Percentiles rank a stretch among this genome's conserved stretches.
Evolutionary conservation across 805 yeast species (phyloP).

Genomic region (Zygotorulaspora chibaensis): DNA sequence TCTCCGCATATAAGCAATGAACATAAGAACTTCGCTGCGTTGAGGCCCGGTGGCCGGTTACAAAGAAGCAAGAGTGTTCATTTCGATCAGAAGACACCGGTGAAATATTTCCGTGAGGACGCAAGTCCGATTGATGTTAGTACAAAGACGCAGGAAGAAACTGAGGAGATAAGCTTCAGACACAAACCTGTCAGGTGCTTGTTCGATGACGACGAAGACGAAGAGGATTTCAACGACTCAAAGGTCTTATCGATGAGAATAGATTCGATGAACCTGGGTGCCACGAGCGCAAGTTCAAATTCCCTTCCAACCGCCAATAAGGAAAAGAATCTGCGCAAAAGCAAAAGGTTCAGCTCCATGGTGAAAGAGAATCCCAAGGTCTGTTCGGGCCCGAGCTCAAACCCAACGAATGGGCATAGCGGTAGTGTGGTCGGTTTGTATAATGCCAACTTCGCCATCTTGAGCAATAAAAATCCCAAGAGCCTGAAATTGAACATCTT

Average conservation of each 20-base stretch:
- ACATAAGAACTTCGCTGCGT: constrained; percentile 1
- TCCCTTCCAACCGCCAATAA: constrained; percentile 1
- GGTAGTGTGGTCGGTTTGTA: constrained; percentile 26
- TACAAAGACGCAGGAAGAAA: constrained; percentile 34
- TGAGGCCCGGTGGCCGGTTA: constrained; percentile 7
- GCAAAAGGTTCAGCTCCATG: constrained; percentile 11
- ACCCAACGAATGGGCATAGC: not conserved
- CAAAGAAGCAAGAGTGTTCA: constrained; percentile 70
- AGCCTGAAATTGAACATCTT: constrained; percentile 27
- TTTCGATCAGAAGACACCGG: constrained; percentile 65
- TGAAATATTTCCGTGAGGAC: constrained; percentile 64
- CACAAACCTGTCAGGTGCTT: constrained; percentile 19
- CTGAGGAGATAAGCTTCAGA: constrained; percentile 27
- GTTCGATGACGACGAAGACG: constrained; percentile 11
- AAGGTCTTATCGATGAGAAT: constrained; percentile 7
- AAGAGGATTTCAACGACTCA: constrained; percentile 5
- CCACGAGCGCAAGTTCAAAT: not conserved
- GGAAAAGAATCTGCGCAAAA: constrained; percentile 9
- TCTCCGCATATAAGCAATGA: constrained; percentile 12
- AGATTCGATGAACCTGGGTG: constrained; percentile 2
- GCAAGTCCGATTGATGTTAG: constrained; percentile 74
- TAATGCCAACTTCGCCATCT: constrained; percentile 27
- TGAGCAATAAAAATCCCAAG: constrained; percentile 23
- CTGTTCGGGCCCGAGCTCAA: not conserved
- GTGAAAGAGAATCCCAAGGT: constrained; percentile 2